These are phyloP conservation scores for Mallotus japonicus DNA, from an alignment of 441 rosid species.

Conservation along the genomic window DNA sequence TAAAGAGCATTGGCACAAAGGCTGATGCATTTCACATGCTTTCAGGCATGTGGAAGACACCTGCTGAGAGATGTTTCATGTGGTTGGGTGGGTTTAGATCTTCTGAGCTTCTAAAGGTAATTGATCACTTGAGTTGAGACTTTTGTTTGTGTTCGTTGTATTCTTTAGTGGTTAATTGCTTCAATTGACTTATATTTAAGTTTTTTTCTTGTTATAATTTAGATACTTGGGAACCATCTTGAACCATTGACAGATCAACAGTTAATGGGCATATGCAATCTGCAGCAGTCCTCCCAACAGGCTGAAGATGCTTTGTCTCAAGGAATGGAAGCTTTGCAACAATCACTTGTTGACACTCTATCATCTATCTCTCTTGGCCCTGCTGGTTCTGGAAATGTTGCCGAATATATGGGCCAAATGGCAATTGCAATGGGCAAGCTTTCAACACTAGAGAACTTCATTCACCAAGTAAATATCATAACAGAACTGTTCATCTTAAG, in stretches of 20 bases:
- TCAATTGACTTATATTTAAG: neutral
- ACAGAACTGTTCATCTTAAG: neutral
- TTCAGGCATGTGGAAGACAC: slow-evolving; percentile 96
- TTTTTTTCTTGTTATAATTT: slow-evolving; percentile 1
- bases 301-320: slow-evolving; percentile 96
- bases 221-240: slow-evolving; percentile 85
- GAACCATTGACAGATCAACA: slow-evolving; percentile 91
- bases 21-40: slow-evolving; percentile 93
- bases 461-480: slow-evolving; percentile 54
- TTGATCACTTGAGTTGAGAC: neutral
- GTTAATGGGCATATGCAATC: slow-evolving; percentile 85
- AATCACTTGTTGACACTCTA: slow-evolving; percentile 75
- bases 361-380: slow-evolving; percentile 66
- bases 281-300: slow-evolving; percentile 91
- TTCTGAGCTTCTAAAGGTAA: slow-evolving; percentile 87
- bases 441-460: slow-evolving; percentile 78
- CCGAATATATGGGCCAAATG: slow-evolving; percentile 92
- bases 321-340: slow-evolving; percentile 96
- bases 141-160: neutral
- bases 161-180: slow-evolving; percentile 8
- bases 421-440: slow-evolving; percentile 87
- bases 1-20: slow-evolving; percentile 70
- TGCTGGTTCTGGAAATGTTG: slow-evolving; percentile 62
- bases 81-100: slow-evolving; percentile 98
- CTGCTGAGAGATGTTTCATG: slow-evolving; percentile 91